These are phyloP conservation scores for Ensete glaucum DNA, from an alignment of 176 grass and related monocot species.

Conservation along the genomic window DNA sequence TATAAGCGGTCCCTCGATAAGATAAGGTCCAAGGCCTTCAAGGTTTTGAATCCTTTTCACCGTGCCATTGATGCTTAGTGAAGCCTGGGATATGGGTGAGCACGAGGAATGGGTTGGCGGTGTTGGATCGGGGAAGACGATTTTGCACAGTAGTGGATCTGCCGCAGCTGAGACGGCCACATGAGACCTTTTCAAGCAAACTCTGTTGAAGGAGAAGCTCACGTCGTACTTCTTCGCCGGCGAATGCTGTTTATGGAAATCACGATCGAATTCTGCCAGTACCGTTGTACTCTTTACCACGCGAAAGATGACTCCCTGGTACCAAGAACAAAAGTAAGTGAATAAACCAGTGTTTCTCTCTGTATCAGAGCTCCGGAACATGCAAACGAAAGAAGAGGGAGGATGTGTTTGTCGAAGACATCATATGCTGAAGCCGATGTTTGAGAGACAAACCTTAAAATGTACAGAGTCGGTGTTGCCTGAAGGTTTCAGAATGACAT, in stretches of 20 bases:
- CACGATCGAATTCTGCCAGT: slow-evolving; percentile 21
- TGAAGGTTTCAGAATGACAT: slow-evolving; percentile 13
- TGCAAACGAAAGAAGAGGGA: background rate
- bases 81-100: background rate
- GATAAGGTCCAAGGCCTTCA: slow-evolving; percentile 23
- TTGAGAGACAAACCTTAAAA: slow-evolving; percentile 16
- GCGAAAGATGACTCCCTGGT: slow-evolving; percentile 17
- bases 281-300: slow-evolving; percentile 2
- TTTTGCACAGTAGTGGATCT: slow-evolving; percentile 20
- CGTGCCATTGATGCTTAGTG: background rate
- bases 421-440: background rate
- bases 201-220: slow-evolving; percentile 35
- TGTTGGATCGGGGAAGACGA: slow-evolving; percentile 24
- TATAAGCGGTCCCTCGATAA: slow-evolving; percentile 23
- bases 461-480: background rate
- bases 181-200: slow-evolving; percentile 30
- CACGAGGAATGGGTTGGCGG: background rate
- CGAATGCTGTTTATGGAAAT: slow-evolving; percentile 29
- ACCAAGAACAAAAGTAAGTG: background rate
- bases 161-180: slow-evolving; percentile 21
- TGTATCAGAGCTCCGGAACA: background rate
- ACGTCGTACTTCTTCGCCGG: slow-evolving; percentile 19
- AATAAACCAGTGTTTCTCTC: background rate
- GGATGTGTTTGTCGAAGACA: background rate
- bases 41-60: slow-evolving; percentile 13